Conservation (phyloP, 768 basidiomycete genomes). For the Mycena polygramma region DNA sequence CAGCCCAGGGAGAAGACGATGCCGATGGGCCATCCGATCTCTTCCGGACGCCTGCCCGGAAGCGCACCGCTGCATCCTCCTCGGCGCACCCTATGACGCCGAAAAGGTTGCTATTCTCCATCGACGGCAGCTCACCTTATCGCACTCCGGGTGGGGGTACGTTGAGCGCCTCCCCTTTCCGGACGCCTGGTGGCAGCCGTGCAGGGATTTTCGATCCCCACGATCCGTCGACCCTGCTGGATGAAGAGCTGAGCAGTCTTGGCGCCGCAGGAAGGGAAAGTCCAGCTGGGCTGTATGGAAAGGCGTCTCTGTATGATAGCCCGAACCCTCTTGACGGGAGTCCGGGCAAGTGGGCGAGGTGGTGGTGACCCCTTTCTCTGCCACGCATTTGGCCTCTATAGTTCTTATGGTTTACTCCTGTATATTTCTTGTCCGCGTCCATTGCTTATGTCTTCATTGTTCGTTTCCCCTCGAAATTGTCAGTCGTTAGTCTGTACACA, state of each 20-base stretch:
- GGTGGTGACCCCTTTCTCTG: conserved; percentile 57
- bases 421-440: neutral
- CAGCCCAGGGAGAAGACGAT: conserved; percentile 10
- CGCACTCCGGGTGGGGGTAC: conserved; percentile 50
- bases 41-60: conserved; percentile 60
- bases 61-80: conserved; percentile 49
- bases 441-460: neutral
- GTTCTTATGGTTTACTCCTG: neutral
- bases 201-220: conserved; percentile 75
- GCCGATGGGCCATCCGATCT: conserved; percentile 45
- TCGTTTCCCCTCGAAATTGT: conserved; percentile 1
- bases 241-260: conserved; percentile 78
- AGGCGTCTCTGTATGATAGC: conserved; percentile 76
- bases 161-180: conserved; percentile 54
- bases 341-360: conserved; percentile 65
- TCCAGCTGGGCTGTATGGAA: conserved; percentile 77
- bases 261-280: conserved; percentile 66
- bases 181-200: conserved; percentile 57
- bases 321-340: conserved; percentile 67
- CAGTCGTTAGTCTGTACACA: neutral
- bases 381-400: neutral
- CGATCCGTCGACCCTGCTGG: conserved; percentile 74
- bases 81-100: conserved; percentile 56
- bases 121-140: conserved; percentile 56
- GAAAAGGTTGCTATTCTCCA: conserved; percentile 56